Evolutionary conservation across 2,329 filamentous ascomycete species (phyloP).

Genomic region (Chalaropsis thielavioides): DNA sequence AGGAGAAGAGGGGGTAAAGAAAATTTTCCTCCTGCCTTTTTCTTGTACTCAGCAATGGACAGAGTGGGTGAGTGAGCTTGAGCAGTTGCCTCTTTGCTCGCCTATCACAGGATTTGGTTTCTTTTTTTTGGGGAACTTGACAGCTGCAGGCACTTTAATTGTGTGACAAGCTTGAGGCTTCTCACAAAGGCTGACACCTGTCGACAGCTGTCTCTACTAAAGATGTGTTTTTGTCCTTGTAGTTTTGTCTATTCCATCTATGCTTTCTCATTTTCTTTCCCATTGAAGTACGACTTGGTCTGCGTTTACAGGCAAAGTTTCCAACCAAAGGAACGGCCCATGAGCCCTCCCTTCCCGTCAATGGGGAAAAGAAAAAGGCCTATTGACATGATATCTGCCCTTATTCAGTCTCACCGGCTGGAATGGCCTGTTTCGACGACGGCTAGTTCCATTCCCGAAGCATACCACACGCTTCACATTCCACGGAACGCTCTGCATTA

Average conservation of each 20-base stretch:
- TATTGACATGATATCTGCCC: neutral
- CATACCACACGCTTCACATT: neutral
- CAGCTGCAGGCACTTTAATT: neutral
- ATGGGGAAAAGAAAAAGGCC: neutral
- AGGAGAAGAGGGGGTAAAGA: too few relatives aligned
- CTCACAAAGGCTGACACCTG: neutral
- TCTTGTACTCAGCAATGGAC: too few relatives aligned
- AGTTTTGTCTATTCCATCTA: too few relatives aligned
- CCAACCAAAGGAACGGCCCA: neutral
- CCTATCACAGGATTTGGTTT: neutral
- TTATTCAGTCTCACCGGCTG: neutral
- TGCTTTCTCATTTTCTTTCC: too few relatives aligned
- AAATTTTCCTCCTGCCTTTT: too few relatives aligned
- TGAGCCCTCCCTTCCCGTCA: neutral
- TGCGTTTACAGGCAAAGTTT: too few relatives aligned
- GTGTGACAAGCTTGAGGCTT: neutral
- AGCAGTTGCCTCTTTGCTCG: neutral
- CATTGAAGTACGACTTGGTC: too few relatives aligned
- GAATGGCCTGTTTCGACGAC: neutral
- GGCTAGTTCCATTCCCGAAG: neutral
- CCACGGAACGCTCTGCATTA: neutral
- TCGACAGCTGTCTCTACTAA: neutral
- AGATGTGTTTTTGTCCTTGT: too few relatives aligned
- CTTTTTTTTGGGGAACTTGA: neutral
- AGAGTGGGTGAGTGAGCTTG: too few relatives aligned